Evolutionary conservation across 495 filamentous ascomycete species (phyloP).

Genomic region (Penicillium egyptiacum): DNA sequence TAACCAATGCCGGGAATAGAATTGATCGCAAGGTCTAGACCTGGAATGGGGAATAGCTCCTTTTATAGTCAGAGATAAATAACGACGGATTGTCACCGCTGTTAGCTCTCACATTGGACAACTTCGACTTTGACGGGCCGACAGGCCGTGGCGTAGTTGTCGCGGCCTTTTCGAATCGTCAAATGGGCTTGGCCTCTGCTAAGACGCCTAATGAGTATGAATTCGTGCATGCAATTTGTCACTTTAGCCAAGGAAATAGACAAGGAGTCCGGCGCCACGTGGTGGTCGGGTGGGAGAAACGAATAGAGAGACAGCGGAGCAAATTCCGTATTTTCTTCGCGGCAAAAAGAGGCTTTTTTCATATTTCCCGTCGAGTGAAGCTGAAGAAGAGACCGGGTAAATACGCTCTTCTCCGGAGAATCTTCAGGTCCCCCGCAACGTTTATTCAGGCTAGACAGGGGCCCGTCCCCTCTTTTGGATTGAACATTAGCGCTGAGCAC

Average conservation of each 20-base stretch:
- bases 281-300: neutral
- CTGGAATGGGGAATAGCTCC: neutral
- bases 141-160: conserved; percentile 27
- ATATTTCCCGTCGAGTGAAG: neutral
- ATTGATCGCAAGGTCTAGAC: neutral
- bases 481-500: neutral
- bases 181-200: neutral
- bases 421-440: neutral
- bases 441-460: neutral
- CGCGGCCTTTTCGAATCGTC: conserved; percentile 21
- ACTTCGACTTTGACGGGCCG: conserved; percentile 13
- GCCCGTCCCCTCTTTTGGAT: neutral
- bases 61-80: neutral
- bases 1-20: neutral
- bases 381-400: conserved; percentile 12
- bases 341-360: conserved; percentile 7
- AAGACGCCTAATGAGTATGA: neutral
- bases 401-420: conserved; percentile 3
- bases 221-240: neutral
- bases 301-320: conserved; percentile 5
- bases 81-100: conserved; percentile 5
- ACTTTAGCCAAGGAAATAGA: neutral
- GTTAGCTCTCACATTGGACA: conserved; percentile 6
- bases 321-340: conserved; percentile 17
- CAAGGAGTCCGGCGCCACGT: neutral